phyloP scores from a whole-genome alignment of 495 filamentous ascomycete genomes.

The Zalerion maritima region DNA sequence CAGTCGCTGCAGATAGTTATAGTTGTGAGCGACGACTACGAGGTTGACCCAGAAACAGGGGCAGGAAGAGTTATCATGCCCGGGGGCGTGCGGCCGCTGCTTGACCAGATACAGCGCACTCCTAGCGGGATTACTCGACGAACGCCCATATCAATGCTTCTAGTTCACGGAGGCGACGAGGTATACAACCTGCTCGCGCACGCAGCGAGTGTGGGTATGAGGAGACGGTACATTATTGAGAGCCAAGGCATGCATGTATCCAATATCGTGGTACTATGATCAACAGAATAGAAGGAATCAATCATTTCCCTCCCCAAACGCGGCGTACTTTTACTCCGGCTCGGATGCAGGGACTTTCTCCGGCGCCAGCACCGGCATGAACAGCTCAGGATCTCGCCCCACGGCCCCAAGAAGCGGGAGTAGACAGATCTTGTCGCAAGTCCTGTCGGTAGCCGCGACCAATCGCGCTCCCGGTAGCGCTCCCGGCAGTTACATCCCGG shows the following conservation, averaged over 20 bases:
- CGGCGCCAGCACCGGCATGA: no score
- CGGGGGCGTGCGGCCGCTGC: conserved; percentile 45
- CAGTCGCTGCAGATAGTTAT: conserved; percentile 62
- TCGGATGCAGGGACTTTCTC: no score
- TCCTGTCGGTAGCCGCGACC: no score
- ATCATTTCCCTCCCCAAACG: no score
- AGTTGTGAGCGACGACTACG: conserved; percentile 56
- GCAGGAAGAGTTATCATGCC: conserved; percentile 7
- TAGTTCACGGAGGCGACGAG: conserved; percentile 64
- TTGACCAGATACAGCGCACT: conserved; percentile 63
- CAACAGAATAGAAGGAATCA: conserved; percentile 10
- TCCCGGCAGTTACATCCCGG: no score
- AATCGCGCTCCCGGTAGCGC: no score
- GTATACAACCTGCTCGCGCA: conserved; percentile 46
- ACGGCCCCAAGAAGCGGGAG: no score
- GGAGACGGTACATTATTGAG: conserved; percentile 63
- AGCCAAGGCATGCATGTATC: conserved; percentile 66
- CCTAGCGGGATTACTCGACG: conserved; percentile 56
- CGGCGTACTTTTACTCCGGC: no score
- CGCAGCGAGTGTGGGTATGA: conserved; percentile 52
- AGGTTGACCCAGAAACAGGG: conserved; percentile 14
- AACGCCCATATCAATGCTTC: conserved; percentile 64
- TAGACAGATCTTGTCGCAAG: no score
- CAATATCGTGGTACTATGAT: conserved; percentile 63
- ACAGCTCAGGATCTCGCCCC: no score